Percentiles rank a stretch among this genome's conserved stretches.
phyloP scores from a whole-genome alignment of 805 yeast species.

The Ogataea philodendri region DNA sequence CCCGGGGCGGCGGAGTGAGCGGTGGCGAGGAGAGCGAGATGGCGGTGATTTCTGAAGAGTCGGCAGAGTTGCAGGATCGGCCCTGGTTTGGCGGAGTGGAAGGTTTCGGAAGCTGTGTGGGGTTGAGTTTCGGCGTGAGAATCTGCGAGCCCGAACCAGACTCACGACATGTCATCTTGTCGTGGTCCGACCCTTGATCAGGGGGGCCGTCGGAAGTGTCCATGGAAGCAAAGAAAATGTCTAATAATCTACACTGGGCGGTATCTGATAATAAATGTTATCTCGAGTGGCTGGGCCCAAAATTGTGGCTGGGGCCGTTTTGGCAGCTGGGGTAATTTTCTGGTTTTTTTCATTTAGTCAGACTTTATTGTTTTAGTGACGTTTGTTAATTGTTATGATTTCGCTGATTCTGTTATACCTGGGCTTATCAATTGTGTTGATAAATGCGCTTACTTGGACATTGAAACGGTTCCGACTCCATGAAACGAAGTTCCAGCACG shows the following conservation, averaged over 20 bases:
- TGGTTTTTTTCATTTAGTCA: background rate
- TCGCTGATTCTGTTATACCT: background rate
- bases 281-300: conserved; percentile 11
- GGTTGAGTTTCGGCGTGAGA: conserved; percentile 14
- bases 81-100: conserved; percentile 11
- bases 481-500: conserved; percentile 17
- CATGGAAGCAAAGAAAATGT: conserved; percentile 10
- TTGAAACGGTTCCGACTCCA: conserved; percentile 12
- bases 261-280: conserved; percentile 9
- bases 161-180: conserved; percentile 1
- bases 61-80: conserved; percentile 3
- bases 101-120: conserved; percentile 10
- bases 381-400: no score
- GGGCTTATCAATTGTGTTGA: background rate
- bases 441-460: conserved; percentile 5
- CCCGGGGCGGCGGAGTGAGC: conserved; percentile 26
- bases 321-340: background rate
- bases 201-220: conserved; percentile 6
- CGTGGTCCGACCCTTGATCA: conserved; percentile 4
- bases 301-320: conserved; percentile 7
- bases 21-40: conserved; percentile 22
- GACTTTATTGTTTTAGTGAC: no score
- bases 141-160: conserved; percentile 6
- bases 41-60: conserved; percentile 13
- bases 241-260: conserved; percentile 11